Evolutionary conservation across 495 filamentous ascomycete genomes (phyloP).

Genomic region (Aspergillus sparsus): DNA sequence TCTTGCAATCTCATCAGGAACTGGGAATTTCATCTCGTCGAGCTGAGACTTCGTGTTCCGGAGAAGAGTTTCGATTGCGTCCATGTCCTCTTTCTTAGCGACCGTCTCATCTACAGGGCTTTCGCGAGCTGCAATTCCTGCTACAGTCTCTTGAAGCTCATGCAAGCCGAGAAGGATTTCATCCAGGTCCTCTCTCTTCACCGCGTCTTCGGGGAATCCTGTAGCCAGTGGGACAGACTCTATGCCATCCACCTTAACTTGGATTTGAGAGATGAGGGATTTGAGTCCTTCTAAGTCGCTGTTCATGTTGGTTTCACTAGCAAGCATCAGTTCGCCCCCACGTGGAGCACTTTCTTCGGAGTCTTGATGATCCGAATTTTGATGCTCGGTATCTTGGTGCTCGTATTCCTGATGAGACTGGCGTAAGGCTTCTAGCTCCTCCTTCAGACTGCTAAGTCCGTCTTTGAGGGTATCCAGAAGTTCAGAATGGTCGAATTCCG

Average conservation of each 20-base stretch:
- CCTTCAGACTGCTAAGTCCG: slow-evolving; percentile 68
- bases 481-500: slow-evolving; percentile 78
- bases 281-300: slow-evolving; percentile 84
- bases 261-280: slow-evolving; percentile 74
- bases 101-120: slow-evolving; percentile 38
- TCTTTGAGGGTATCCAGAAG: slow-evolving; percentile 83
- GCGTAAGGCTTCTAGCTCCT: slow-evolving; percentile 77
- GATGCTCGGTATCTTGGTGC: no score
- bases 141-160: slow-evolving; percentile 59
- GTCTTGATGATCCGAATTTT: slow-evolving; percentile 12
- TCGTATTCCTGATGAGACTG: slow-evolving; percentile 35
- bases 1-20: slow-evolving; percentile 58
- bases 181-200: slow-evolving; percentile 62
- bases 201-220: slow-evolving; percentile 41
- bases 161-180: slow-evolving; percentile 57
- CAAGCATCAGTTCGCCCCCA: slow-evolving; percentile 59
- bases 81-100: slow-evolving; percentile 72
- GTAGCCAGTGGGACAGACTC: slow-evolving; percentile 58
- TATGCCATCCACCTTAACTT: slow-evolving; percentile 79
- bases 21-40: slow-evolving; percentile 71
- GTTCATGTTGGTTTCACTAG: slow-evolving; percentile 50
- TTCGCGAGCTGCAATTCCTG: slow-evolving; percentile 45
- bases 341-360: slow-evolving; percentile 40
- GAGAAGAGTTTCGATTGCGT: slow-evolving; percentile 85
- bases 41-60: slow-evolving; percentile 80